Evolutionary conservation across 2,329 filamentous ascomycete genomes (phyloP).

Genomic region (Aspergillus tamarii): DNA sequence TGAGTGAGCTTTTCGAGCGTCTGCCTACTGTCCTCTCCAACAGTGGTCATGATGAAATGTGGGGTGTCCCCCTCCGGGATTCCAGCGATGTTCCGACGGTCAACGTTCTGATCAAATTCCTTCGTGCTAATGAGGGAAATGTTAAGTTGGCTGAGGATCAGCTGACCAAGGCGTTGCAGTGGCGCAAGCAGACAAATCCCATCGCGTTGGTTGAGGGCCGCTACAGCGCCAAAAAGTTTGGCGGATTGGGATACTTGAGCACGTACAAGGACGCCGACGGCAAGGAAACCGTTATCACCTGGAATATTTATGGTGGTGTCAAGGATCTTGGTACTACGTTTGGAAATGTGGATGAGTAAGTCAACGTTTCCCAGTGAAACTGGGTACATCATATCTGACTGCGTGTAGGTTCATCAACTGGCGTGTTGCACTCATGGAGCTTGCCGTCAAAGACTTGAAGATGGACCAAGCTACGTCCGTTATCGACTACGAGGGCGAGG

Average conservation of each 20-base stretch:
- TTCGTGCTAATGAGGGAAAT: slow-evolving; percentile 84
- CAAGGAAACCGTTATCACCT: slow-evolving; percentile 70
- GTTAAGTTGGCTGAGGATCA: slow-evolving; percentile 74
- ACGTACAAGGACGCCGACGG: slow-evolving; percentile 62
- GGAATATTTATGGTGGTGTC: slow-evolving; percentile 90
- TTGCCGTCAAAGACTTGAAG: slow-evolving; percentile 74
- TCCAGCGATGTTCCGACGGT: slow-evolving; percentile 70
- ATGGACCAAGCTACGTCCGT: slow-evolving; percentile 72
- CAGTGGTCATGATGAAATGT: slow-evolving; percentile 75
- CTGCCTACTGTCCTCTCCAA: slow-evolving; percentile 62
- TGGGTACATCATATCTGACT: slow-evolving; percentile 6
- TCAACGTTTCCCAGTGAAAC: slow-evolving; percentile 19
- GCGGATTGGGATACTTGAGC: slow-evolving; percentile 78
- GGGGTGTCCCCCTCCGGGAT: slow-evolving; percentile 71
- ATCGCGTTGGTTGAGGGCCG: slow-evolving; percentile 63
- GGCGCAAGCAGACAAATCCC: slow-evolving; percentile 78
- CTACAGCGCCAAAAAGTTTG: slow-evolving; percentile 73
- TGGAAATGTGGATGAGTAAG: slow-evolving; percentile 77
- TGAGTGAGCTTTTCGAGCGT: slow-evolving; percentile 61
- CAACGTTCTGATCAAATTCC: slow-evolving; percentile 88
- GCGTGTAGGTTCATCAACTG: slow-evolving; percentile 76
- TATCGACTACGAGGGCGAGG: slow-evolving; percentile 62
- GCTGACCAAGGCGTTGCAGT: slow-evolving; percentile 76
- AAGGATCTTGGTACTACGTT: slow-evolving; percentile 82
- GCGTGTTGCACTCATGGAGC: slow-evolving; percentile 89